Percentiles rank a stretch among this genome's conserved stretches.
phyloP scores from a whole-genome alignment of 2,329 filamentous ascomycete species.

The Pseudogymnoascus sp. region DNA sequence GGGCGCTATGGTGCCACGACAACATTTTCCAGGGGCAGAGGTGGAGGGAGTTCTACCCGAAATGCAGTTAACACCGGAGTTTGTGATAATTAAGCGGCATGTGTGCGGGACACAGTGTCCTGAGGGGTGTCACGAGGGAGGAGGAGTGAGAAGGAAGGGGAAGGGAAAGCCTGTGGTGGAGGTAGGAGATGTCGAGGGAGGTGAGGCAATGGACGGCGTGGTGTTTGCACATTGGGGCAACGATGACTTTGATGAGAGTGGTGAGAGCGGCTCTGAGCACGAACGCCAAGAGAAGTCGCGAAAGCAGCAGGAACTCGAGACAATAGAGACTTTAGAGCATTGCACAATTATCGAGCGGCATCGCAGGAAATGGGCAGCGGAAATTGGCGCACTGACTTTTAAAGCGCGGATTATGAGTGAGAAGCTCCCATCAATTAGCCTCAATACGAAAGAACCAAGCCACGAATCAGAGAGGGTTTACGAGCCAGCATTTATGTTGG shows the following conservation, averaged over 20 bases:
- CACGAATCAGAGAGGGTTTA: not conserved
- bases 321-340: not conserved
- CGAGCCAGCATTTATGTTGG: not conserved
- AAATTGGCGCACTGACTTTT: not conserved
- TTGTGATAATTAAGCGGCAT: not conserved
- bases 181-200: not conserved
- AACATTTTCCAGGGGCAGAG: not conserved
- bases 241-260: not conserved
- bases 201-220: not conserved
- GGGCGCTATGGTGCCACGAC: not conserved
- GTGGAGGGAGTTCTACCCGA: not conserved
- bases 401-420: not conserved
- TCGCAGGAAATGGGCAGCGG: constrained; percentile 4
- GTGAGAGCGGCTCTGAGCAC: not conserved
- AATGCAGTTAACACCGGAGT: not conserved
- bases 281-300: not conserved
- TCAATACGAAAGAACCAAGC: not conserved
- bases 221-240: not conserved
- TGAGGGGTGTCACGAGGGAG: not conserved
- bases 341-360: not conserved
- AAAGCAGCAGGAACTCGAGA: not conserved
- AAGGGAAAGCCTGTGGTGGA: not conserved
- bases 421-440: not conserved
- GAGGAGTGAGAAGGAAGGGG: not conserved
- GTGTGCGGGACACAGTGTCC: not conserved